Conservation (phyloP, 2,329 filamentous ascomycete species). For the Colletotrichum lentis region DNA sequence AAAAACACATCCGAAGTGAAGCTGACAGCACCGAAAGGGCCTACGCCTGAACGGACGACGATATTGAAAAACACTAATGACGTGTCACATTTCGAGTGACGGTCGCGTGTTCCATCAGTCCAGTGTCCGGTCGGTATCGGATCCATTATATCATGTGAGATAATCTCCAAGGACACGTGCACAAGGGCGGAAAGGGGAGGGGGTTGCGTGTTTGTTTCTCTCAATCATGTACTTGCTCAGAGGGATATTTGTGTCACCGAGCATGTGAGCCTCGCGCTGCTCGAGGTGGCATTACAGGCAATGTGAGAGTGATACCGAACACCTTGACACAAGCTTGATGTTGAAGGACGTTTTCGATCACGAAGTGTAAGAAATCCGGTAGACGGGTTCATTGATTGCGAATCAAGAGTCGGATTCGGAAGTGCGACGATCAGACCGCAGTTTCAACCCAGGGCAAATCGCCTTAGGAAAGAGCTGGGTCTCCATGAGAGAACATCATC, state of each 20-base stretch:
- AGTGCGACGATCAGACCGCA: too few species aligned
- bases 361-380: background rate
- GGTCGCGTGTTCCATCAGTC: background rate
- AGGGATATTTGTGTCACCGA: background rate
- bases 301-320: background rate
- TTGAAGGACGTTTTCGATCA: background rate
- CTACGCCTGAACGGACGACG: constrained; percentile 9
- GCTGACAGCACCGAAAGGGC: background rate
- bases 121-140: background rate
- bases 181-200: too few species aligned
- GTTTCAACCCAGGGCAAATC: background rate
- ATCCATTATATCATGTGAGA: background rate
- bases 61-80: constrained; percentile 7
- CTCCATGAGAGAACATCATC: background rate
- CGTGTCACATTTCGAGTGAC: constrained; percentile 7
- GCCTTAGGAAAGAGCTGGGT: background rate
- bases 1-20: constrained; percentile 7
- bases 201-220: background rate
- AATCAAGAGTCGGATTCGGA: background rate
- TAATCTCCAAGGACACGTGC: background rate
- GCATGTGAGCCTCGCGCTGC: background rate
- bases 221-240: background rate
- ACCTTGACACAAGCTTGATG: background rate
- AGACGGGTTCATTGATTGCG: background rate
- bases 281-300: background rate